A percentile compares a stretch with the other conserved stretches of the same genome.
Conservation (phyloP, 2,329 filamentous ascomycete species). For the Pseudogymnoascus sp. region DNA sequence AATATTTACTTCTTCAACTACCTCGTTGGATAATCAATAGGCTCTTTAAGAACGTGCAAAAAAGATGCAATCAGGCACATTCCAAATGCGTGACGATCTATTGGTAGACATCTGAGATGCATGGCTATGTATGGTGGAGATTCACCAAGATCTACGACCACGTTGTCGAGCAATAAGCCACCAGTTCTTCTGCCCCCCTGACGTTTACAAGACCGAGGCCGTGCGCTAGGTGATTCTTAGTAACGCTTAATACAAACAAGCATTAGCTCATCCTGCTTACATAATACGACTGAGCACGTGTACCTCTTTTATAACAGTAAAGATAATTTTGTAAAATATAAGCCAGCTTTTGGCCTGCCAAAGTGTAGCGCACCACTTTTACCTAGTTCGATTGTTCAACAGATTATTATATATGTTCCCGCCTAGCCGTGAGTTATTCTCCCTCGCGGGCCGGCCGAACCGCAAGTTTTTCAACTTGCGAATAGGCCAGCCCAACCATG, state of each 20-base stretch:
- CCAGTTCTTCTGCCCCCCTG: not conserved
- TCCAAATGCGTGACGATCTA: not conserved
- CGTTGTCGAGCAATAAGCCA: not conserved
- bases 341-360: no score
- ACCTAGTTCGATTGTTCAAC: no score
- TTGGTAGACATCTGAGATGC: not conserved
- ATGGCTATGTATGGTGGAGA: not conserved
- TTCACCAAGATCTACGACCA: not conserved
- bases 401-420: no score
- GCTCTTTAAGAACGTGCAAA: not conserved
- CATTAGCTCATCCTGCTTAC: no score
- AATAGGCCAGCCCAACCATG: no score
- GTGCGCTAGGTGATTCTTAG: not conserved
- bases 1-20: not conserved
- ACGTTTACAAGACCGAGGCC: not conserved
- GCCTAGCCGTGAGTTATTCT: no score
- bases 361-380: no score
- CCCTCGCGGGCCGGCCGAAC: no score
- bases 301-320: no score
- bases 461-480: no score
- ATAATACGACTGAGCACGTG: no score
- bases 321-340: no score
- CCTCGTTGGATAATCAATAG: not conserved
- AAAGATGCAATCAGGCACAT: not conserved
- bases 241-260: not conserved